These are phyloP conservation scores for Ophiosphaerella korrae DNA, from an alignment of 2,329 filamentous ascomycete species.

Conservation along the genomic window DNA sequence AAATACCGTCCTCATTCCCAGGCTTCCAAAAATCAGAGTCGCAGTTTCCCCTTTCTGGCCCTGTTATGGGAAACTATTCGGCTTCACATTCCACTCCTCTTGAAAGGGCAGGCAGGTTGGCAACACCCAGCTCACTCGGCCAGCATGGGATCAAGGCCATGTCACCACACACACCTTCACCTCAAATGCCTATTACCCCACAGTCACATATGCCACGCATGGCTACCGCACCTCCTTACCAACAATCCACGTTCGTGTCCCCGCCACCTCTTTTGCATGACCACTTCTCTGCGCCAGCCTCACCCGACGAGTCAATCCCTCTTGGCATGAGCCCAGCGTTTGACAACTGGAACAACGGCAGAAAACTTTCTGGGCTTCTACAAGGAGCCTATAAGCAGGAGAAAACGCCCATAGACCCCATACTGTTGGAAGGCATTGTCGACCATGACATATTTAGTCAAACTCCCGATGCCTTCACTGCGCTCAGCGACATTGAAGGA, in stretches of 20 bases:
- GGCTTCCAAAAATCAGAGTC: slow-evolving; percentile 6
- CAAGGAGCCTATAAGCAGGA: too few relatives aligned
- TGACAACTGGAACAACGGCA: too few relatives aligned
- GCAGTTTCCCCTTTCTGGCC: neutral
- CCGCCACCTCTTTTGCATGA: slow-evolving; percentile 2
- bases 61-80: neutral
- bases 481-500: too few relatives aligned
- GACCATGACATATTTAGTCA: too few relatives aligned
- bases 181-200: neutral
- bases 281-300: neutral
- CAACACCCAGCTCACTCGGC: slow-evolving; percentile 1
- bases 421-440: too few relatives aligned
- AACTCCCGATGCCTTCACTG: too few relatives aligned
- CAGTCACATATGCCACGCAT: slow-evolving; percentile 6
- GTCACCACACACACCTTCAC: slow-evolving; percentile 2
- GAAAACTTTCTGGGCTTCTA: too few relatives aligned
- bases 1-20: neutral
- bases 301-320: neutral
- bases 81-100: neutral
- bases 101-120: neutral
- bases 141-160: slow-evolving; percentile 2
- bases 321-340: neutral
- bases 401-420: too few relatives aligned
- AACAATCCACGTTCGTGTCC: slow-evolving; percentile 8
- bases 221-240: slow-evolving; percentile 6